Conservation (phyloP, 2,329 filamentous ascomycete species). For the Botrytis galanthina region DNA sequence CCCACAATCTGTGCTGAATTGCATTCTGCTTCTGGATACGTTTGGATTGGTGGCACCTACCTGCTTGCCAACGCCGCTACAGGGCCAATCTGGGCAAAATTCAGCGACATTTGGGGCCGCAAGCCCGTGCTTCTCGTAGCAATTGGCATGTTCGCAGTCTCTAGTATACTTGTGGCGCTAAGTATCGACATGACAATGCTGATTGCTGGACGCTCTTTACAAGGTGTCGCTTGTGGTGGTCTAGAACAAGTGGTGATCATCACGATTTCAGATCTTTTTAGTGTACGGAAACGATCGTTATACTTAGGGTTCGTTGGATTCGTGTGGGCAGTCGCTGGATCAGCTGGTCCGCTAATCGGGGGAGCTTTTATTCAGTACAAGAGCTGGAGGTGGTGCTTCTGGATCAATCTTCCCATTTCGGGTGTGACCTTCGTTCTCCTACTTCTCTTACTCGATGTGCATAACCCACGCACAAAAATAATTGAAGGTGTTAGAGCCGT, state of each 20-base stretch:
- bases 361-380: constrained; percentile 58
- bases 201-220: constrained; percentile 58
- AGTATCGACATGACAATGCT: constrained; percentile 59
- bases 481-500: constrained; percentile 57
- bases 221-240: constrained; percentile 62
- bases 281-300: constrained; percentile 53
- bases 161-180: constrained; percentile 54
- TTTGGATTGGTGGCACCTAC: constrained; percentile 54
- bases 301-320: constrained; percentile 61
- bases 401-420: constrained; percentile 49
- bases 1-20: constrained; percentile 43
- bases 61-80: constrained; percentile 49
- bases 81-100: constrained; percentile 40
- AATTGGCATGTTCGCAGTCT: constrained; percentile 10
- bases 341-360: constrained; percentile 59
- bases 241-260: background rate
- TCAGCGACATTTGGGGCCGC: constrained; percentile 9
- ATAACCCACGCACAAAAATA: constrained; percentile 58
- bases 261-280: constrained; percentile 55
- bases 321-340: constrained; percentile 60
- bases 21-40: constrained; percentile 47
- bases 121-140: constrained; percentile 1
- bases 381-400: constrained; percentile 60
- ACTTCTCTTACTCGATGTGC: constrained; percentile 60
- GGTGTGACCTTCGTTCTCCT: constrained; percentile 50